Percentiles rank a stretch among this genome's conserved stretches.
These are phyloP conservation scores for Linderniella brevidens DNA, from an alignment of 257 asterid genomes.

Conservation along the genomic window DNA sequence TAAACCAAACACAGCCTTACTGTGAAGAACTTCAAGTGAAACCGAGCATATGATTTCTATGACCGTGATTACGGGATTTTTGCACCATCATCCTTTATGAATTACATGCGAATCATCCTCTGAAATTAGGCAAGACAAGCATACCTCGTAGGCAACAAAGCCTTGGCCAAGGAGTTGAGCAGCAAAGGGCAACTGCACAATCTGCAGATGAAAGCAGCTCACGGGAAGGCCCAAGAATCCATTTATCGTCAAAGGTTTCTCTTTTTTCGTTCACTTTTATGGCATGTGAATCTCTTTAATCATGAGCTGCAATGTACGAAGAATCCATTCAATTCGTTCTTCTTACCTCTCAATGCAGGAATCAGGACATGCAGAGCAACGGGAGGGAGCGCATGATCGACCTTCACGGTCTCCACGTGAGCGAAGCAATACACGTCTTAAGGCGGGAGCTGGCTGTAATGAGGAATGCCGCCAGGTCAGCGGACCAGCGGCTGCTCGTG, in stretches of 20 bases:
- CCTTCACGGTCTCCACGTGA: conserved; percentile 88
- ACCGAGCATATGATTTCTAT: too few relatives aligned
- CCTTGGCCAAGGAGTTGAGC: conserved; percentile 95
- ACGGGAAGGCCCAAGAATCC: conserved; percentile 86
- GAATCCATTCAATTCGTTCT: background rate
- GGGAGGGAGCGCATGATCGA: conserved; percentile 87
- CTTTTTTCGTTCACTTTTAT: background rate
- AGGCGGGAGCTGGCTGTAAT: conserved; percentile 70
- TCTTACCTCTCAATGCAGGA: conserved; percentile 27
- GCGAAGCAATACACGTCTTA: conserved; percentile 85
- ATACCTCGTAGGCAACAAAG: conserved; percentile 82
- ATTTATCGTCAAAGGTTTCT: conserved; percentile 71
- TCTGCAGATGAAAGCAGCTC: conserved; percentile 95
- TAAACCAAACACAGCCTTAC: too few relatives aligned
- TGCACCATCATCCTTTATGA: too few relatives aligned
- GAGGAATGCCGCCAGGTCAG: conserved; percentile 68
- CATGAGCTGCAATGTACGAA: background rate
- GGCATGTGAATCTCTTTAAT: background rate
- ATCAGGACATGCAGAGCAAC: conserved; percentile 36
- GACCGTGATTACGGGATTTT: too few relatives aligned
- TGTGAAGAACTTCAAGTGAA: too few relatives aligned
- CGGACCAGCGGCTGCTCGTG: conserved; percentile 62
- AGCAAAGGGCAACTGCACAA: conserved; percentile 88
- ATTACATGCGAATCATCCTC: background rate
- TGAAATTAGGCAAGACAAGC: conserved; percentile 86